phyloP scores from a whole-genome alignment of 495 filamentous ascomycete genomes.

The Astrocystis sublimbata region DNA sequence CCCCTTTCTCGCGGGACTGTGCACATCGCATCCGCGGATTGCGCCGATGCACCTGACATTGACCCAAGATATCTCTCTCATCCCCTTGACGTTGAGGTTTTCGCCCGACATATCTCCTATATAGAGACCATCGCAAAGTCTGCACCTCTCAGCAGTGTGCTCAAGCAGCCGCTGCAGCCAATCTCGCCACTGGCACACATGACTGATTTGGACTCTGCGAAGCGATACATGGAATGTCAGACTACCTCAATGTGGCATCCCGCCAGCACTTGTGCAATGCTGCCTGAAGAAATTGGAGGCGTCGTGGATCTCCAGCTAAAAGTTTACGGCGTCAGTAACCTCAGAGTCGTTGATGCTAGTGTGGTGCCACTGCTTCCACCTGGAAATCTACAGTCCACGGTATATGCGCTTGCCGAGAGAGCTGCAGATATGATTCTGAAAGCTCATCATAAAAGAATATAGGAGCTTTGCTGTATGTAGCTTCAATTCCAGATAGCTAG shows the following conservation, averaged over 20 bases:
- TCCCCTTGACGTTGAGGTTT: slow-evolving; percentile 51
- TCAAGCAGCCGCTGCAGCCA: slow-evolving; percentile 14
- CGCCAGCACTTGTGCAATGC: slow-evolving; percentile 27
- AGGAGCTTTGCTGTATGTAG: too few relatives aligned
- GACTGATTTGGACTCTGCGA: slow-evolving; percentile 4
- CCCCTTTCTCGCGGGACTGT: slow-evolving; percentile 60
- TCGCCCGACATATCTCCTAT: slow-evolving; percentile 33
- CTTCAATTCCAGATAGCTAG: background rate
- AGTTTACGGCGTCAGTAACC: slow-evolving; percentile 29
- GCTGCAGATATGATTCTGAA: slow-evolving; percentile 21
- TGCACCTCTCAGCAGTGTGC: slow-evolving; percentile 2
- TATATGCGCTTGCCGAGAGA: slow-evolving; percentile 40
- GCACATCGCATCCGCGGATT: slow-evolving; percentile 51
- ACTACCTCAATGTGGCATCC: slow-evolving; percentile 27
- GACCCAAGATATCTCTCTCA: slow-evolving; percentile 59
- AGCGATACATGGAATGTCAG: background rate
- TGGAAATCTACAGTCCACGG: slow-evolving; percentile 37
- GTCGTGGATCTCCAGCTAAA: slow-evolving; percentile 23
- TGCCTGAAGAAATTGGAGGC: slow-evolving; percentile 25
- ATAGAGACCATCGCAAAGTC: slow-evolving; percentile 7
- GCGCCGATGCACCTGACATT: slow-evolving; percentile 40
- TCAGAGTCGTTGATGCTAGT: slow-evolving; percentile 39
- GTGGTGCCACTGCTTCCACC: slow-evolving; percentile 33
- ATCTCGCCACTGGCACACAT: slow-evolving; percentile 1
- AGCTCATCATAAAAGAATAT: too few relatives aligned